Conservation (phyloP, 805 yeast species). For the Cyberlindnera bimundalis region DNA sequence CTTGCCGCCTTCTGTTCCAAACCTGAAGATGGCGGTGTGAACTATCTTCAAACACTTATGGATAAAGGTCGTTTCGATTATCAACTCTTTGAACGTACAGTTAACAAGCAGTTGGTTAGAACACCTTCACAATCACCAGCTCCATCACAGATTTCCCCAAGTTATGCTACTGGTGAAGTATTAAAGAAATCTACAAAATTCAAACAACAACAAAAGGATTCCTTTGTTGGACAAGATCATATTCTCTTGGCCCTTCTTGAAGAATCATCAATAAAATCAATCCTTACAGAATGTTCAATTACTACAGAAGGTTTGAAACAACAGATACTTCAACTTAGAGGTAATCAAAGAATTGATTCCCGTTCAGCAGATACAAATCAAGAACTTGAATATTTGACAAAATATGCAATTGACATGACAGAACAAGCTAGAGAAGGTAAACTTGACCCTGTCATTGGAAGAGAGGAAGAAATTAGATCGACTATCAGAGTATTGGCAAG, state of each 20-base stretch:
- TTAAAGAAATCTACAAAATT: conserved; percentile 72
- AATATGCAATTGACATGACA: conserved; percentile 92
- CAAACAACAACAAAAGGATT: conserved; percentile 84
- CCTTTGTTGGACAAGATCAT: conserved; percentile 93
- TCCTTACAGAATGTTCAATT: conserved; percentile 70
- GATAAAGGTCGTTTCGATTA: conserved; percentile 90
- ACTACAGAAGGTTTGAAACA: conserved; percentile 69
- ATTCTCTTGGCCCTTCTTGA: conserved; percentile 79
- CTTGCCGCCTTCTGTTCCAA: conserved; percentile 84
- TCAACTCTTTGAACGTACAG: conserved; percentile 70
- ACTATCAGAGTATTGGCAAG: conserved; percentile 95
- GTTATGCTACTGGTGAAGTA: conserved; percentile 73
- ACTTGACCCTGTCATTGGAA: conserved; percentile 96
- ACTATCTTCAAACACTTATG: conserved; percentile 75
- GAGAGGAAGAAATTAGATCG: conserved; percentile 97
- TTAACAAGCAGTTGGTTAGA: conserved; percentile 78
- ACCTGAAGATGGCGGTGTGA: conserved; percentile 48
- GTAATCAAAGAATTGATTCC: conserved; percentile 87
- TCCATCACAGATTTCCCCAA: conserved; percentile 74
- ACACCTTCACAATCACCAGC: conserved; percentile 88
- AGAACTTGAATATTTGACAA: conserved; percentile 75
- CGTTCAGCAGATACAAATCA: conserved; percentile 90
- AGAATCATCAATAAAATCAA: conserved; percentile 62
- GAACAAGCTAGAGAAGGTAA: conserved; percentile 91
- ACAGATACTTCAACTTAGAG: conserved; percentile 79